phyloP scores from a whole-genome alignment of 768 basidiomycete genomes.

The Tulasnella sp. region DNA sequence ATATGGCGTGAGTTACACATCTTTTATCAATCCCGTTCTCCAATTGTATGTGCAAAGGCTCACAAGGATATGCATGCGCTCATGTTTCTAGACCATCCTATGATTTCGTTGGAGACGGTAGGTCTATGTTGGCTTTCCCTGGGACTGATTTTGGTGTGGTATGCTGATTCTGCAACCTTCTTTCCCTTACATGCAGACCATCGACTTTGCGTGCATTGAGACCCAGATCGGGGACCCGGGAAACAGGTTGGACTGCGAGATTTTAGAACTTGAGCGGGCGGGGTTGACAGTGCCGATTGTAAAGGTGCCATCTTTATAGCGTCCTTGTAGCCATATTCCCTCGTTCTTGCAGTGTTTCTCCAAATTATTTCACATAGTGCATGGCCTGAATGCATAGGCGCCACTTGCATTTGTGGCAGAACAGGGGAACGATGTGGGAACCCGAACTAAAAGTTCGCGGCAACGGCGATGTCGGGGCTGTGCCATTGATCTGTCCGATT shows the following conservation, averaged over 20 bases:
- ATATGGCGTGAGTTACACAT: constrained; percentile 71
- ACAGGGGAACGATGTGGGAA: too few species aligned
- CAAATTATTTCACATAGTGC: too few species aligned
- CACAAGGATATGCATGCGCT: too few species aligned
- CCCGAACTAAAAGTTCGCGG: too few species aligned
- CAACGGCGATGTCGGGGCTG: too few species aligned
- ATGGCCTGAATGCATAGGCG: too few species aligned
- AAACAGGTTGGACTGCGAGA: constrained; percentile 71
- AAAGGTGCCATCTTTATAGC: constrained; percentile 4
- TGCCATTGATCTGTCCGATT: too few species aligned
- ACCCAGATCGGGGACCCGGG: constrained; percentile 77
- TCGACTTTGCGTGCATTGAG: constrained; percentile 85
- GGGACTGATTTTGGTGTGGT: constrained; percentile 6
- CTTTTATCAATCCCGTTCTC: not conserved
- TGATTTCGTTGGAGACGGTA: constrained; percentile 69
- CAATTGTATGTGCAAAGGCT: too few species aligned
- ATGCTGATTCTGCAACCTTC: too few species aligned
- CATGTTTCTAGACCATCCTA: constrained; percentile 66
- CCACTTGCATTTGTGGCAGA: too few species aligned
- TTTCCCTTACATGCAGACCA: too few species aligned
- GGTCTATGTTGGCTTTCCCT: constrained; percentile 23
- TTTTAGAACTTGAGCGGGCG: constrained; percentile 36
- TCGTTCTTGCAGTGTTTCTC: too few species aligned
- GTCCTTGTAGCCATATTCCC: not conserved
- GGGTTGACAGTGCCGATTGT: constrained; percentile 1